Evolutionary conservation across 225 moss, liverwort and hornwort species (phyloP), one percentile per base, ranked within the genome.

Genomic region (Climacium dendroides): DNA sequence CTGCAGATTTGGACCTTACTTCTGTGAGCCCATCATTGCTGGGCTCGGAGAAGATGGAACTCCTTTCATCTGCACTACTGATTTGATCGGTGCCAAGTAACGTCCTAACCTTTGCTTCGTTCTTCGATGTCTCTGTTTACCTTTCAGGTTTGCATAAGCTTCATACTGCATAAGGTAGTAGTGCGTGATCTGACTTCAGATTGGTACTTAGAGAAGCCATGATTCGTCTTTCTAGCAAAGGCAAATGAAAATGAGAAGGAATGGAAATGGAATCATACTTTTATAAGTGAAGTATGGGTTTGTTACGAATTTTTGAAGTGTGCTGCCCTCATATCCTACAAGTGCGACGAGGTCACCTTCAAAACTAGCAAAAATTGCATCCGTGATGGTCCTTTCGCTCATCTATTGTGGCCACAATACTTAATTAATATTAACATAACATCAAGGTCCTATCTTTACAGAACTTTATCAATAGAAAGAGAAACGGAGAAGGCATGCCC

Each of bases 41-140:
- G 97, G 98, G 35, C 92, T 99, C 54, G 92, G 87, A 55, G 96
- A 95, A 83, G 97, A 94, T 54, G 92, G 94, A 76, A 90, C 89
- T 39, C 96, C 98, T 69, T 99, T 99, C 86, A 99, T 99, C 86
- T 99, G 97, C 92, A 99, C 97, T 34, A 99, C 95, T 53, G 98
- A 96, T 91, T 92, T 99, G 89, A 99, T 99, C 79, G 98, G 98
- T 74, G 98, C 96, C 87, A 97, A 99, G 96, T 98, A 97, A 80
- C 41, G 41, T 83, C 85, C 73, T 87, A 15, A 74, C 48, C 81
- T 55, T 54, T 30, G 79, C 77, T 77, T 50, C 65, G 35, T 73
- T 85, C 75, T 35, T 79, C 23, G 59, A 43, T 74, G 26, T 76
- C 54, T 80, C 10, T 35, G 34, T 76, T 74, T 12, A n/a, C 52